Base-by-base conservation (phyloP, 257 asterid genomes). In the Ballota nigra region DNA sequence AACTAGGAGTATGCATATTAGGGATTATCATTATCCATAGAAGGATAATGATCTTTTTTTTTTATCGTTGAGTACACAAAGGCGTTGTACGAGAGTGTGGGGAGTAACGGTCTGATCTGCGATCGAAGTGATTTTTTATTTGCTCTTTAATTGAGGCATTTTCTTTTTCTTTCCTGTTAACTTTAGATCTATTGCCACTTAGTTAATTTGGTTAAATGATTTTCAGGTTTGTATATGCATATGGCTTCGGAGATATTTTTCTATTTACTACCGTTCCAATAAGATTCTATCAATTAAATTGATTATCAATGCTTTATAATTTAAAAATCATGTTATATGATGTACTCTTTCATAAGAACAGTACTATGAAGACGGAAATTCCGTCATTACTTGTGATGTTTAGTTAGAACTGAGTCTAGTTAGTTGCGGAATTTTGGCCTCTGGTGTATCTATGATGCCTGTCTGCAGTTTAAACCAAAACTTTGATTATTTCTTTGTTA, bases 151-250 rank as follows among this genome's bases (percentile, higher is more conserved):
- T 60, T 43, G 55, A 60, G 78, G 78, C 72, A 60, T 15, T 18
- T 10, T 43, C 9, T 5, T 2, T 51, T 52, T 70, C 10, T 31
- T 29, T 71, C 7, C 29, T 52, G 29, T 49, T 41, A 1, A 45
- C 40, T 73, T 22, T 57, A 56, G 81, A 68, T 71, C 80, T 79
- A 38, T 33, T 24, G 19, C 33, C 16, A 9, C 20, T 63, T 45
- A 51, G 47, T 60, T 66, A 23, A 40, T 75, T 59, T n/a, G 8
- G 23, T 45, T n/a, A 45, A 12, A 67, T 67, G 45, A 43, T 58
- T 12, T 53, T 38, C 55, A 47, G 19, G 29, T 19, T 19, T 55
- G 33, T 56, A 18, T 31, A 31, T 36, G n/a, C 66, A 13, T 60
- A 26, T 36, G 22, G 69, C 52, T 70, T 59, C 55, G 19, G 8